phyloP scores from a whole-genome alignment of 768 basidiomycete genomes.

The Podaxis rugospora region DNA sequence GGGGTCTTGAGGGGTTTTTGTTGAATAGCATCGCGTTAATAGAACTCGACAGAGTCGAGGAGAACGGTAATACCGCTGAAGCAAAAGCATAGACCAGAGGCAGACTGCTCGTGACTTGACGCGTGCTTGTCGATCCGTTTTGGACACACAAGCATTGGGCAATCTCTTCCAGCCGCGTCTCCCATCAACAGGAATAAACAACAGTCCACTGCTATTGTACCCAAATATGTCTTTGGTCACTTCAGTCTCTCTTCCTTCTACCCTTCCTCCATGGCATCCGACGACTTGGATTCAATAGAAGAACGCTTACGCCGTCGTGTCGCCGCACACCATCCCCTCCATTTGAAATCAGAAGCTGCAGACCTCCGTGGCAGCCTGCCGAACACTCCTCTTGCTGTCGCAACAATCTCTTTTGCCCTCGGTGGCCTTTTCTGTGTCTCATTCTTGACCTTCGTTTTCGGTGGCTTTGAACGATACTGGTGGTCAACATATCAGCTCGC shows the following conservation, averaged over 20 bases:
- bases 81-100: slow-evolving; percentile 3
- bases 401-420: slow-evolving; percentile 80
- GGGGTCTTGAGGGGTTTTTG: slow-evolving; percentile 28
- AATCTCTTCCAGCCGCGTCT: no score
- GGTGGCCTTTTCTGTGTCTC: slow-evolving; percentile 70
- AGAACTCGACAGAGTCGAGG: neutral
- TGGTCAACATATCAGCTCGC: slow-evolving; percentile 77
- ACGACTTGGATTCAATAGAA: slow-evolving; percentile 32
- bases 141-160: neutral
- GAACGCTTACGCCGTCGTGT: slow-evolving; percentile 39
- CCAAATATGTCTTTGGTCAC: neutral
- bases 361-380: slow-evolving; percentile 59
- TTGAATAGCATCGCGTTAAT: slow-evolving; percentile 24
- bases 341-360: slow-evolving; percentile 24
- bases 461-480: slow-evolving; percentile 41
- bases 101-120: neutral
- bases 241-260: slow-evolving; percentile 15
- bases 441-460: slow-evolving; percentile 39
- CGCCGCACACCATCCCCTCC: slow-evolving; percentile 38
- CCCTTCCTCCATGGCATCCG: slow-evolving; percentile 25
- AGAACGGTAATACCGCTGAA: slow-evolving; percentile 7
- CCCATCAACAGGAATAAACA: slow-evolving; percentile 11
- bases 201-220: slow-evolving; percentile 6
- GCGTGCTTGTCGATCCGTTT: neutral
- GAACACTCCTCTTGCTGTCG: slow-evolving; percentile 82